phyloP scores from a whole-genome alignment of 352 stramenopile genomes.

The Phytophthora pini region DNA sequence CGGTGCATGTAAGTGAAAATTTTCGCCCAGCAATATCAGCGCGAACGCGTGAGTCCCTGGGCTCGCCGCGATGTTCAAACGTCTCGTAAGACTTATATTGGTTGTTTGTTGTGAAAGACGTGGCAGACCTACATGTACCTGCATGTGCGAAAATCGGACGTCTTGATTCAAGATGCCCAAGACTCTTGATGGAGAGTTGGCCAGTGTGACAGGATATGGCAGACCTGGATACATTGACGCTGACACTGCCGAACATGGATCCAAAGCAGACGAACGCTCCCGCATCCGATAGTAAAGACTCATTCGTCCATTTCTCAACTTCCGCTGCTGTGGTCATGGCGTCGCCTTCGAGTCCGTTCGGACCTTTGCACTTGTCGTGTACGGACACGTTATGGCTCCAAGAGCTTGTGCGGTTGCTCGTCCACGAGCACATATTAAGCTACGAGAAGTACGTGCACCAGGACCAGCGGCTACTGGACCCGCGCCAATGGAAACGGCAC shows the following conservation, averaged over 20 bases:
- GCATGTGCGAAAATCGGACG: constrained; percentile 16
- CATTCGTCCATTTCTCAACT: constrained; percentile 25
- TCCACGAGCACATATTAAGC: constrained; percentile 19
- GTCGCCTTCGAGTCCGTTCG: constrained; percentile 27
- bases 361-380: constrained; percentile 23
- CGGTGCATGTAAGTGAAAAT: background rate
- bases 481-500: constrained; percentile 24
- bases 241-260: background rate
- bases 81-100: background rate
- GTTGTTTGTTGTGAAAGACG: background rate
- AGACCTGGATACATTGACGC: constrained; percentile 13
- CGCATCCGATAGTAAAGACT: constrained; percentile 1
- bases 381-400: constrained; percentile 29
- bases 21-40: no score
- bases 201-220: constrained; percentile 3
- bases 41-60: background rate
- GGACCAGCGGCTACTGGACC: constrained; percentile 25
- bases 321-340: constrained; percentile 3
- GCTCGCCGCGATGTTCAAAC: background rate
- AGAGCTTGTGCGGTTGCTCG: constrained; percentile 29
- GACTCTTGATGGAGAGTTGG: constrained; percentile 10
- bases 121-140: background rate
- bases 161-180: background rate
- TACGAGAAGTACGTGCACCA: constrained; percentile 32
- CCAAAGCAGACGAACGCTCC: constrained; percentile 19